phyloP scores from a whole-genome alignment of 768 basidiomycete genomes.

The Leccinellum luteum region DNA sequence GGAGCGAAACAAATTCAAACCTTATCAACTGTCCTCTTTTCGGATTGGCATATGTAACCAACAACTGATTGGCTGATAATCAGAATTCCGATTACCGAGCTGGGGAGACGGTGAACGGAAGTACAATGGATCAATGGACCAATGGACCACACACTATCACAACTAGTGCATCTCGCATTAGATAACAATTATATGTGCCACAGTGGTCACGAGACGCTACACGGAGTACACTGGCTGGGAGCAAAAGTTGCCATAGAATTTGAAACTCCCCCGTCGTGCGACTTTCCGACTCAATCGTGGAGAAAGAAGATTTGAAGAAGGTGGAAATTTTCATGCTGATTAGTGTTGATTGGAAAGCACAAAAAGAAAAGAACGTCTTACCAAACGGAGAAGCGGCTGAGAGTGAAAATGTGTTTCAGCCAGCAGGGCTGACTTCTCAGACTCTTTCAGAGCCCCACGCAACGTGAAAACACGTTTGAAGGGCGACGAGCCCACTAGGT shows the following conservation, averaged over 20 bases:
- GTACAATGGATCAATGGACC: not conserved
- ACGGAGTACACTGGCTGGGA: not conserved
- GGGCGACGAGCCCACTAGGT: not conserved
- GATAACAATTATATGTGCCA: not conserved
- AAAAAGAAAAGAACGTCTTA: not conserved
- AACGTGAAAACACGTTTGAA: not conserved
- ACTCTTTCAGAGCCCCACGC: not conserved
- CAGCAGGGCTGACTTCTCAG: not conserved
- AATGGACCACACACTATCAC: not conserved
- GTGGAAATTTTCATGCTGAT: not conserved
- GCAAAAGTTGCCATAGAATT: not conserved
- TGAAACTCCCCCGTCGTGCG: not conserved
- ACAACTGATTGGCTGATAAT: not conserved
- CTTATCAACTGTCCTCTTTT: not conserved
- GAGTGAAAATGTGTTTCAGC: not conserved
- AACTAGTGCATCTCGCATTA: not conserved
- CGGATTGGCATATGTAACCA: not conserved
- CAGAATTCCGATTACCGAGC: not conserved
- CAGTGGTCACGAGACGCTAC: not conserved
- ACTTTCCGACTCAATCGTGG: slow-evolving; percentile 14
- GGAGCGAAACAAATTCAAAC: not conserved
- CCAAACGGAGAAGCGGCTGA: slow-evolving; percentile 5
- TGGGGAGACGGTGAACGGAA: not conserved
- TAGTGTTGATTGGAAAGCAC: not conserved
- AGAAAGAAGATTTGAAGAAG: no score